phyloP scores from a whole-genome alignment of 495 filamentous ascomycete genomes.

The Penicillium canariense region DNA sequence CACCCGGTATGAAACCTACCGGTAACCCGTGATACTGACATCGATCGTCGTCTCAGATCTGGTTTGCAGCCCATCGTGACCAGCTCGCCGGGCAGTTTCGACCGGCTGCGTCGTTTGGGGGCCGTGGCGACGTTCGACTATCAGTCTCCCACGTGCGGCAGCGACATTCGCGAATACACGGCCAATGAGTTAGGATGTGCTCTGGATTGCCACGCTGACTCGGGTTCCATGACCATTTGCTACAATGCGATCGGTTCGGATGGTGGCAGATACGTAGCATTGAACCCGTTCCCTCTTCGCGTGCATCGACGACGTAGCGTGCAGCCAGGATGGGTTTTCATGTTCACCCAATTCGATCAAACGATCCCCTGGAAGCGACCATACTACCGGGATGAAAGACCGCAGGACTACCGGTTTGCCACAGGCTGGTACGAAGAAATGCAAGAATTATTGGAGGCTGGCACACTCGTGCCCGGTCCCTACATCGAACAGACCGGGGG shows the following conservation, averaged over 20 bases:
- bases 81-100: conserved; percentile 50
- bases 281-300: not conserved
- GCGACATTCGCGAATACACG: conserved; percentile 35
- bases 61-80: conserved; percentile 43
- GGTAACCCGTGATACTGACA: not conserved
- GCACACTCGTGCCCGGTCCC: not conserved
- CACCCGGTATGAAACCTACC: too few species aligned
- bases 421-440: not conserved
- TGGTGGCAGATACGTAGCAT: not conserved
- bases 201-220: conserved; percentile 33
- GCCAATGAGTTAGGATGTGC: conserved; percentile 24
- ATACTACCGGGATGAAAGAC: not conserved
- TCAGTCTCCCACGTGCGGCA: conserved; percentile 30
- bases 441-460: not conserved
- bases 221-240: conserved; percentile 27
- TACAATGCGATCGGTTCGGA: conserved; percentile 17
- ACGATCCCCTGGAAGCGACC: not conserved
- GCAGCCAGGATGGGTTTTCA: not conserved
- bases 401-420: not conserved
- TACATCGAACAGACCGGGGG: not conserved
- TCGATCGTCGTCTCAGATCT: conserved; percentile 8
- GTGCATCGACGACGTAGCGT: not conserved
- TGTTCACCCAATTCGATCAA: not conserved
- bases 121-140: conserved; percentile 53
- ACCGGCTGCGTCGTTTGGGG: conserved; percentile 41